A percentile compares a stretch with the other conserved stretches of the same genome.
Conservation (phyloP, 495 filamentous ascomycete genomes). For the Tuber melanosporum region DNA sequence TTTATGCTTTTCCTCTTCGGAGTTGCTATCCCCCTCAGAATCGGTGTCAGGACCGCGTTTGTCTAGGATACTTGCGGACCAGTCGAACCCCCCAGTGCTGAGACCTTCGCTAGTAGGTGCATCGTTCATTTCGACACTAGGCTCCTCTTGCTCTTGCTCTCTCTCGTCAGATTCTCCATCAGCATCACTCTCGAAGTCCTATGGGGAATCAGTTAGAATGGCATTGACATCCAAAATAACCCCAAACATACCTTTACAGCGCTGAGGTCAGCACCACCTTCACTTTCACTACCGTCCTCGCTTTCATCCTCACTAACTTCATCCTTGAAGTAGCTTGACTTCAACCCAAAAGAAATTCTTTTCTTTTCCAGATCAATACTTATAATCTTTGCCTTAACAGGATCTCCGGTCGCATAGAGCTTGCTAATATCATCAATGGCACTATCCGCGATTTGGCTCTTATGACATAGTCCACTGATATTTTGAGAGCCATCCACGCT, state of each 20-base stretch:
- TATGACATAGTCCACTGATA: conserved; percentile 86
- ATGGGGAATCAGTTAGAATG: conserved; percentile 14
- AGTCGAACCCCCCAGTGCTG: conserved; percentile 77
- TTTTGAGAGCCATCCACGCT: conserved; percentile 75
- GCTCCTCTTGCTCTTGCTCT: conserved; percentile 47
- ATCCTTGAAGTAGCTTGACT: conserved; percentile 77
- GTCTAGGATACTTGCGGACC: conserved; percentile 60
- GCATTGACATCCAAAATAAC: background rate
- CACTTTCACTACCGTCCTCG: conserved; percentile 46
- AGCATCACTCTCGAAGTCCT: conserved; percentile 41
- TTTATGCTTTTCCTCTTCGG: conserved; percentile 43
- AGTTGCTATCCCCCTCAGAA: conserved; percentile 49
- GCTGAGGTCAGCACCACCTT: conserved; percentile 51
- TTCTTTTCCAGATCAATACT: conserved; percentile 65
- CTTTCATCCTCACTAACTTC: conserved; percentile 53
- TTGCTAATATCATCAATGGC: conserved; percentile 69
- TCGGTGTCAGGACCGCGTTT: conserved; percentile 48
- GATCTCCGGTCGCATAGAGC: conserved; percentile 79
- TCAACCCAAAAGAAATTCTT: conserved; percentile 80
- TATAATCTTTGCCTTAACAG: conserved; percentile 81
- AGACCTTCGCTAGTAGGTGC: conserved; percentile 52
- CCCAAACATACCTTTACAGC: conserved; percentile 26
- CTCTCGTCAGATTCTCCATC: conserved; percentile 46
- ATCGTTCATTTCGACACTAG: conserved; percentile 48
- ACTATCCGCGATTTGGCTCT: conserved; percentile 79